A percentile compares a stretch with the other conserved stretches of the same genome.
Conservation (phyloP, 2,329 filamentous ascomycete species). For the Hyphodiscus sp. region DNA sequence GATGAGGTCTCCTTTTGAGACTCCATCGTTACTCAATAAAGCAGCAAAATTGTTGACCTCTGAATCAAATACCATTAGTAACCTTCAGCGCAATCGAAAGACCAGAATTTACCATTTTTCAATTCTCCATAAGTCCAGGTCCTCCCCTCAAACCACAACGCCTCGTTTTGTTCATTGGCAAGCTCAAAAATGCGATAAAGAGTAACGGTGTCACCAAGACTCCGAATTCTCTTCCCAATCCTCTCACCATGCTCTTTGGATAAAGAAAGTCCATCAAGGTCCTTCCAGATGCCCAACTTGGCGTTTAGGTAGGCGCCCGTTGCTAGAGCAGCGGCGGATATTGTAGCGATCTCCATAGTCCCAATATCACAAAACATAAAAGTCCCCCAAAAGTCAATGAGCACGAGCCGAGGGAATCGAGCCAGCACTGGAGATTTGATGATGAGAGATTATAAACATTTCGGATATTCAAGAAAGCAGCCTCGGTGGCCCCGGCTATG, state of each 20-base stretch:
- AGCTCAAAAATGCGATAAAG: constrained; percentile 38
- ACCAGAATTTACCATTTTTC: constrained; percentile 32
- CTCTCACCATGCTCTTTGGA: constrained; percentile 31
- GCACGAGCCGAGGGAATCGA: not conserved
- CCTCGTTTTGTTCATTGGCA: constrained; percentile 34
- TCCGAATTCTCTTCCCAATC: constrained; percentile 31
- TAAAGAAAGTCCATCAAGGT: constrained; percentile 31
- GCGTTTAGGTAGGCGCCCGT: constrained; percentile 37
- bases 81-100: not conserved
- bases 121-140: constrained; percentile 41
- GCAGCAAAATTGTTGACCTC: constrained; percentile 39
- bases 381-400: not conserved
- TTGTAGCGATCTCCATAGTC: constrained; percentile 16
- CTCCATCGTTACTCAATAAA: constrained; percentile 32
- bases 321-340: constrained; percentile 24
- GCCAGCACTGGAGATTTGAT: not conserved
- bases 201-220: constrained; percentile 34
- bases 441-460: not conserved
- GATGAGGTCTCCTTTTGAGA: constrained; percentile 36
- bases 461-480: not conserved
- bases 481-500: not conserved
- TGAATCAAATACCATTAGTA: constrained; percentile 16
- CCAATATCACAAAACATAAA: not conserved
- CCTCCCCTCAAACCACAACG: constrained; percentile 42
- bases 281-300: constrained; percentile 35